Evolutionary conservation across 208 protist species (phyloP).

Genomic region (Naegleria gruberi): DNA sequence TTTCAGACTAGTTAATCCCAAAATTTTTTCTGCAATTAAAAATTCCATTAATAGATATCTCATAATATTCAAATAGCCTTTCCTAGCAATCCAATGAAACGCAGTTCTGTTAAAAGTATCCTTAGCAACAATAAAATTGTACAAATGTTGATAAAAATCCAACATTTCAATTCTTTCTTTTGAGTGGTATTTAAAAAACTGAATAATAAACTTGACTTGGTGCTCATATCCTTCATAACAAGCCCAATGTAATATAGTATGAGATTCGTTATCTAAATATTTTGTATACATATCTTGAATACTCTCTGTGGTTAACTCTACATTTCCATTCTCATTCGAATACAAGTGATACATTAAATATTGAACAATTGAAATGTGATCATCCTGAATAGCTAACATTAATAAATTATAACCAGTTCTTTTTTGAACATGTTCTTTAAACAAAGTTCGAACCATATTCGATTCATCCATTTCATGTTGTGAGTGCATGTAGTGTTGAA

Average conservation of each 20-base stretch:
- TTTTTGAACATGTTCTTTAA: neutral
- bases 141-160: neutral
- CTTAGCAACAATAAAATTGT: neutral
- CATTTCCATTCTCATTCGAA: neutral
- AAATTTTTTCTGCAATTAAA: neutral
- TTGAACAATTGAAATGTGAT: neutral
- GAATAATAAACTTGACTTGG: neutral
- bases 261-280: neutral
- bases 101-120: neutral
- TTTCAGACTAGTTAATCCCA: neutral
- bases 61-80: neutral
- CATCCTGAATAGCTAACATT: neutral
- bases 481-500: neutral
- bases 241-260: constrained; percentile 7
- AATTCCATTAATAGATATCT: neutral
- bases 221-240: neutral
- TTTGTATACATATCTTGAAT: neutral
- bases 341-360: neutral
- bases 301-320: too few relatives aligned
- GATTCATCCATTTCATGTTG: neutral
- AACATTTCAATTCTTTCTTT: neutral
- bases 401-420: neutral
- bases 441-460: neutral
- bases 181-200: neutral
- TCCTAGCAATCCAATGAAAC: neutral